Conservation (phyloP, 208 protist species). For the Leishmania gerbilli region DNA sequence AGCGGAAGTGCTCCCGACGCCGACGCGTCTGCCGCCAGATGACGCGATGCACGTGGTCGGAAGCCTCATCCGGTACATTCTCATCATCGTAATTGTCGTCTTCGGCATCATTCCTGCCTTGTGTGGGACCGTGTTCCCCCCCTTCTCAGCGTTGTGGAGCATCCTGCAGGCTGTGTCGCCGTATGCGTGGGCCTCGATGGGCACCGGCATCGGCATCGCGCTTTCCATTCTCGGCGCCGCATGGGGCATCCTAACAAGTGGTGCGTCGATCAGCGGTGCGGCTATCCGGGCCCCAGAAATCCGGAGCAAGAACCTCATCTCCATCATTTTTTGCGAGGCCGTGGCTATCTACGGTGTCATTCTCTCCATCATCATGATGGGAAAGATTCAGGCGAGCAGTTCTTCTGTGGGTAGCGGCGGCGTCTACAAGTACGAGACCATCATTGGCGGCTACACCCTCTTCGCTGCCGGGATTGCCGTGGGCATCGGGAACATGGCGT, state of each 20-base stretch:
- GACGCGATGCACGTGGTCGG: slow-evolving; percentile 70
- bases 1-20: slow-evolving; percentile 80
- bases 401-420: slow-evolving; percentile 44
- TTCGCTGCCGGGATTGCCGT: slow-evolving; percentile 95
- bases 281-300: slow-evolving; percentile 89
- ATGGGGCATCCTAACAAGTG: slow-evolving; percentile 91
- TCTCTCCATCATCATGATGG: slow-evolving; percentile 98
- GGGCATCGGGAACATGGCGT: slow-evolving; percentile 96
- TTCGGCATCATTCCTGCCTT: slow-evolving; percentile 77
- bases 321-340: slow-evolving; percentile 99
- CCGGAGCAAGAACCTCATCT: slow-evolving; percentile 94
- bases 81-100: slow-evolving; percentile 63
- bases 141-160: slow-evolving; percentile 79
- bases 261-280: slow-evolving; percentile 85
- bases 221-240: slow-evolving; percentile 87
- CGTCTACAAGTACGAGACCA: slow-evolving; percentile 49
- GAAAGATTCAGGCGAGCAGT: slow-evolving; percentile 81
- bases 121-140: slow-evolving; percentile 81
- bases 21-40: slow-evolving; percentile 77
- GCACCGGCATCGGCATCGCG: slow-evolving; percentile 78
- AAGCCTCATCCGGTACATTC: slow-evolving; percentile 44
- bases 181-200: slow-evolving; percentile 79
- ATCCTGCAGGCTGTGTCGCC: slow-evolving; percentile 71
- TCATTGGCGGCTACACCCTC: slow-evolving; percentile 89
- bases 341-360: slow-evolving; percentile 99